These are phyloP conservation scores for Giardia muris DNA, from an alignment of 208 protist species.

Conservation along the genomic window DNA sequence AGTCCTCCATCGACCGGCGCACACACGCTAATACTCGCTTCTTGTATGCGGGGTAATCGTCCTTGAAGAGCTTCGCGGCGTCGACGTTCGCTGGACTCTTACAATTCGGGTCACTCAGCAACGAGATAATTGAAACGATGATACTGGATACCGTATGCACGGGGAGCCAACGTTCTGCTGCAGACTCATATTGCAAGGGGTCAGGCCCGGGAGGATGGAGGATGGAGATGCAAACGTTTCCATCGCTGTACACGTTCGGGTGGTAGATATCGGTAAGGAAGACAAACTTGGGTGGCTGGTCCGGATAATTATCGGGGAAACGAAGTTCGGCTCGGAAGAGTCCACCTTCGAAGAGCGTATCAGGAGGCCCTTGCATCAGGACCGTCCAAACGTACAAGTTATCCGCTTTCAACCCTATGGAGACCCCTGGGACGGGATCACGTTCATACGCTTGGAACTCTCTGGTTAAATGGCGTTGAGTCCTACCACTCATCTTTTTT, in stretches of 20 bases:
- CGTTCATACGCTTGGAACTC: not conserved
- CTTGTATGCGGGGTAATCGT: constrained; percentile 5
- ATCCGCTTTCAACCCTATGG: not conserved
- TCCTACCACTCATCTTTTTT: not conserved
- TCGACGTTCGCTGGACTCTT: constrained; percentile 45
- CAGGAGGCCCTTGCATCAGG: not conserved
- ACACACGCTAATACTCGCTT: constrained; percentile 18
- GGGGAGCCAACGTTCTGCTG: constrained; percentile 34
- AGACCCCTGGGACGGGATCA: constrained; percentile 14
- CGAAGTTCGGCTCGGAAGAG: constrained; percentile 12
- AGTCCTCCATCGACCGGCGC: not conserved
- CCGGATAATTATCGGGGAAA: constrained; percentile 35
- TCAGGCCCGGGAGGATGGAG: constrained; percentile 29
- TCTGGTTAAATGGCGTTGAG: not conserved
- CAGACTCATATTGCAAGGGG: constrained; percentile 9
- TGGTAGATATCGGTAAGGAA: constrained; percentile 23
- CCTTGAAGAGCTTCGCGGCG: constrained; percentile 30
- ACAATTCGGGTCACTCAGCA: constrained; percentile 37
- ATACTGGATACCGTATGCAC: constrained; percentile 39
- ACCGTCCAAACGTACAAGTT: not conserved
- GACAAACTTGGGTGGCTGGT: constrained; percentile 29
- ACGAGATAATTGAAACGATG: constrained; percentile 35
- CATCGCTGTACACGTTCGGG: constrained; percentile 30
- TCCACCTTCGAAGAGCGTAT: constrained; percentile 17
- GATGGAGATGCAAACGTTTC: constrained; percentile 29